phyloP scores from a whole-genome alignment of 176 grass and related monocot genomes.

The Avena atlantica region DNA sequence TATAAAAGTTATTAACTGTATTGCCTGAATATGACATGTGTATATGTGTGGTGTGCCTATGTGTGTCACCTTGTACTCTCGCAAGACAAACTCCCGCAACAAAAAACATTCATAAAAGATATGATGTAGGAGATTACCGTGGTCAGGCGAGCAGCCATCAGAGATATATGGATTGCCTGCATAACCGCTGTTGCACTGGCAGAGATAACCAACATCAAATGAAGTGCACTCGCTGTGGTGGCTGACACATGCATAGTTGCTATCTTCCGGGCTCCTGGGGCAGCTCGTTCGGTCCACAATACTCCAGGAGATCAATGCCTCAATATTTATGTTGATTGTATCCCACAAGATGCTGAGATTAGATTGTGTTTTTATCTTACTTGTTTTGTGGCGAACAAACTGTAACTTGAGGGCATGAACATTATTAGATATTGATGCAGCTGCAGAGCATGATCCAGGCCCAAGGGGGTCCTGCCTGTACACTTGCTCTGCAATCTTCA shows the following conservation, averaged over 20 bases:
- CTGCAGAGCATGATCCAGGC: neutral
- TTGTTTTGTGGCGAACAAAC: slow-evolving; percentile 18
- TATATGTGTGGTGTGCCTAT: neutral
- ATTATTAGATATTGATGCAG: neutral
- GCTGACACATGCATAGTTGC: slow-evolving; percentile 24
- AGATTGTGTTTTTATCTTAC: slow-evolving; percentile 20
- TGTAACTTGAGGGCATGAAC: neutral
- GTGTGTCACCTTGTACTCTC: slow-evolving; percentile 1
- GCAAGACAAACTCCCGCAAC: neutral
- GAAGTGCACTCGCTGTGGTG: neutral
- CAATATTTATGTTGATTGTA: slow-evolving; percentile 6
- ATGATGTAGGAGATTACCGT: neutral
- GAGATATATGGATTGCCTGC: slow-evolving; percentile 20
- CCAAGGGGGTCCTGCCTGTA: neutral
- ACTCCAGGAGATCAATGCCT: neutral
- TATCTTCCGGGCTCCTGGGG: neutral
- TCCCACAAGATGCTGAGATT: slow-evolving; percentile 1
- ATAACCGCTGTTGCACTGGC: slow-evolving; percentile 16
- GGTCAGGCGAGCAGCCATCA: neutral
- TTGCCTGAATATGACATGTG: neutral
- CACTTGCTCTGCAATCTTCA: slow-evolving; percentile 2
- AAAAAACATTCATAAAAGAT: neutral
- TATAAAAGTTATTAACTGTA: neutral
- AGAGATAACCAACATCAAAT: neutral
- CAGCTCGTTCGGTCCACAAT: slow-evolving; percentile 1